These are phyloP conservation scores for Scolecobasidium constrictum DNA, from an alignment of 2,329 filamentous ascomycete genomes.

Conservation along the genomic window DNA sequence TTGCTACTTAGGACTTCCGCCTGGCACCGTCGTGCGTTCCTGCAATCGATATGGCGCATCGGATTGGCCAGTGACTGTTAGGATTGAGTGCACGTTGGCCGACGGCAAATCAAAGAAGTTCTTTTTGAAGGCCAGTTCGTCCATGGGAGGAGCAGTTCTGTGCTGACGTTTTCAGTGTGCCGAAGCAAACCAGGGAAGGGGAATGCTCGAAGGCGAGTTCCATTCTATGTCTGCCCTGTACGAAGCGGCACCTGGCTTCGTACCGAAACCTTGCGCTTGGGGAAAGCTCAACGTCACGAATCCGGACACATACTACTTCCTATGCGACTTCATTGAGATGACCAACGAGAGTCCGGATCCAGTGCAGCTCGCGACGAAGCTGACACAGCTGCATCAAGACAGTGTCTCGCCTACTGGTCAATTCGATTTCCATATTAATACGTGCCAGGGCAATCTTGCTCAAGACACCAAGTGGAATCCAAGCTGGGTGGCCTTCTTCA, in stretches of 20 bases:
- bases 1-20: too few relatives aligned
- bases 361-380: constrained; percentile 14
- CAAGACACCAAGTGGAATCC: constrained; percentile 23
- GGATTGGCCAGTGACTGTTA: too few relatives aligned
- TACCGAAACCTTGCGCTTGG: constrained; percentile 20
- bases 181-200: too few relatives aligned
- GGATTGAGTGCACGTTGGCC: too few relatives aligned
- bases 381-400: constrained; percentile 21
- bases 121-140: too few relatives aligned
- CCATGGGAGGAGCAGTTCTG: too few relatives aligned
- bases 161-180: too few relatives aligned
- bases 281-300: constrained; percentile 15
- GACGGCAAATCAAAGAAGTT: too few relatives aligned
- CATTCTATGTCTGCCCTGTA: constrained; percentile 20
- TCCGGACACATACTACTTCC: constrained; percentile 19
- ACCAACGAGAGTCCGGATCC: constrained; percentile 17
- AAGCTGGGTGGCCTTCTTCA: constrained; percentile 31
- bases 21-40: too few relatives aligned
- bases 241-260: constrained; percentile 17
- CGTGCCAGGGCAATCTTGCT: constrained; percentile 20
- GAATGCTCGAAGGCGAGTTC: constrained; percentile 24
- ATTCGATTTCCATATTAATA: constrained; percentile 27
- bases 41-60: too few relatives aligned
- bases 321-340: constrained; percentile 23
- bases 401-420: constrained; percentile 23